Base-by-base conservation (phyloP, 345 rosid species). In the Syzygium oleosum region DNA sequence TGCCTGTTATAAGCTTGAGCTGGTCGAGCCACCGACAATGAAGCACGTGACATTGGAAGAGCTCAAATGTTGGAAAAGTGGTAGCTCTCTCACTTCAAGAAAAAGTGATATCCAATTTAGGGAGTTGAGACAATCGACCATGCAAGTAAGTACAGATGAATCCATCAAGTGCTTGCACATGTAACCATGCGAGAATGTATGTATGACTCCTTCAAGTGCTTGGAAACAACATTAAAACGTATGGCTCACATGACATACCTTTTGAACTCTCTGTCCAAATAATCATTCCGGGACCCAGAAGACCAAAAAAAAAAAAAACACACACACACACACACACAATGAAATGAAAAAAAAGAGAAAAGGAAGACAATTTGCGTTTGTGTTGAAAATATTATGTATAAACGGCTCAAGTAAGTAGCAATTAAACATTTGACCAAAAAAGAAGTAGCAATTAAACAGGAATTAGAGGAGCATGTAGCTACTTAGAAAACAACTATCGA, bases 251-350 rank as follows among this genome's bases (percentile, higher is more conserved):
- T 84, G 73, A 22, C 91, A 41, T 93, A 97, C 99, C 99, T 96
- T 95, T 90, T 95, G 89, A 92, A 98, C 97, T 91, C 88, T 95
- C 99, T 97, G 95, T 88, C 90, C 86, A 90, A 25, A 87, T 88
- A 91, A 85, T 58, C 80, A 88, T 63, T 92, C 51, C 38, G 51
- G 51, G 79, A 87, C 61, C 38, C 65, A 68, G 43, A 29, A 84
- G 53, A 51, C 85, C 52, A 19, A 31, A 54, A 46, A 43, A 54
- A 38, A 38, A 38, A 38, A 38, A 38, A 41, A 41, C 4, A 38
- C 3, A 38, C 41, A 38, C 41, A 38, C 41, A 85, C 43, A 65
- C 52, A 38, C 41, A 85, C 43, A 65, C 52, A 84, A 54, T 15
- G 49, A 38, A 87, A 52, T 84, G 41, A 56, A 22, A 83, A 53